phyloP scores from a whole-genome alignment of 495 filamentous ascomycete genomes.

The Penicillium paradoxum region DNA sequence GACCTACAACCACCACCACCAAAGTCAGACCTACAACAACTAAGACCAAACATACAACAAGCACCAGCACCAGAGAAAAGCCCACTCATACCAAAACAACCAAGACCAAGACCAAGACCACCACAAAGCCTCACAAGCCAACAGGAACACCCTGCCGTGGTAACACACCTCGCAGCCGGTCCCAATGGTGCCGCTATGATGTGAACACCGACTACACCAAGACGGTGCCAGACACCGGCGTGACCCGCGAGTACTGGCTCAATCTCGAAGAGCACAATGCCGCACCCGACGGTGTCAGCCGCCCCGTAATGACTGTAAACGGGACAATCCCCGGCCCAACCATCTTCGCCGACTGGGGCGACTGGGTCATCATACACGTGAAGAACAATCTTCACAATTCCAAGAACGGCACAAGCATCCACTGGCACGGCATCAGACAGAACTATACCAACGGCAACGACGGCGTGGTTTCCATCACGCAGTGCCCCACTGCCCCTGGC shows the following conservation, averaged over 20 bases:
- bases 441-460: constrained; percentile 42
- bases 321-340: constrained; percentile 48
- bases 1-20: background rate
- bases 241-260: constrained; percentile 32
- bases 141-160: constrained; percentile 23
- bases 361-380: constrained; percentile 51
- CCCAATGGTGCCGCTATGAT: constrained; percentile 36
- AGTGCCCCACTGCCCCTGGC: constrained; percentile 62
- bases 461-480: constrained; percentile 65
- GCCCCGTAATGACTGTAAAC: constrained; percentile 45
- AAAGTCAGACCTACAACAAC: background rate
- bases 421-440: constrained; percentile 49
- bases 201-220: constrained; percentile 50
- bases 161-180: constrained; percentile 37
- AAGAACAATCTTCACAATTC: constrained; percentile 40
- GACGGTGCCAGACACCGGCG: constrained; percentile 37
- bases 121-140: background rate
- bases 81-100: background rate
- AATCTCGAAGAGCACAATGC: constrained; percentile 45
- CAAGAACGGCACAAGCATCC: constrained; percentile 53
- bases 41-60: too few relatives aligned
- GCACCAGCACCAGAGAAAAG: background rate
- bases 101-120: constrained; percentile 1
- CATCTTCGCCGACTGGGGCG: constrained; percentile 44
- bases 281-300: constrained; percentile 61